Evolutionary conservation across 768 basidiomycete genomes (phyloP).

Genomic region (Tylopilus sp.): DNA sequence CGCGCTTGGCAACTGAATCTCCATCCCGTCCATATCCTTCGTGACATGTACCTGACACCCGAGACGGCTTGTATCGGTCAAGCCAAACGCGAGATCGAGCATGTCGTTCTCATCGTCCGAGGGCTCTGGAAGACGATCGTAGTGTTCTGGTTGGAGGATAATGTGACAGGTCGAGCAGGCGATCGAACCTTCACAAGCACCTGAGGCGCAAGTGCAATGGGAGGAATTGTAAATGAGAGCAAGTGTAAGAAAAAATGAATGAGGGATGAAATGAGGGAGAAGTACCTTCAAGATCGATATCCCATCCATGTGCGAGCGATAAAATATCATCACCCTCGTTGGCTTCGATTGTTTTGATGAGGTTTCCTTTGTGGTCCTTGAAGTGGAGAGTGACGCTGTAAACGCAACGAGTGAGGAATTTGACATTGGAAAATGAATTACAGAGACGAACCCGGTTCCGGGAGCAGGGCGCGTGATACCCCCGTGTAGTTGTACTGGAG

Average conservation of each 20-base stretch:
- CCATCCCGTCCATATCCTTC: conserved; percentile 79
- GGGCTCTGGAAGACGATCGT: conserved; percentile 86
- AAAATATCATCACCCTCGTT: conserved; percentile 94
- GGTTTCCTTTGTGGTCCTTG: conserved; percentile 79
- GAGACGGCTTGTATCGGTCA: conserved; percentile 87
- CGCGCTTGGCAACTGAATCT: conserved; percentile 81
- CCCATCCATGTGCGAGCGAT: conserved; percentile 89
- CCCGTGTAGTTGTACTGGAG: conserved; percentile 42
- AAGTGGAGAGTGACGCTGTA: conserved; percentile 85
- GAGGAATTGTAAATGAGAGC: not conserved
- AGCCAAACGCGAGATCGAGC: conserved; percentile 96
- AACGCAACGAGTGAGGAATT: not conserved
- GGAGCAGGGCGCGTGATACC: conserved; percentile 55
- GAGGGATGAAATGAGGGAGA: conserved; percentile 4
- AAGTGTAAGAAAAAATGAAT: not conserved
- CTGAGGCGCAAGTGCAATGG: conserved; percentile 37
- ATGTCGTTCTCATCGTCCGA: conserved; percentile 98
- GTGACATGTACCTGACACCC: conserved; percentile 80
- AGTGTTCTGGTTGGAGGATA: conserved; percentile 58
- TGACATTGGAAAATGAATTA: not conserved
- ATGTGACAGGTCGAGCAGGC: conserved; percentile 99
- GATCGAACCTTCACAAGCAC: conserved; percentile 94
- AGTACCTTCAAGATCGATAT: conserved; percentile 92
- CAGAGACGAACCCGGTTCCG: conserved; percentile 58
- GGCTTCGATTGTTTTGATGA: conserved; percentile 85